Percentiles rank a stretch among this genome's conserved stretches.
Conservation (phyloP, 345 rosid species). For the Melaleuca alternifolia region DNA sequence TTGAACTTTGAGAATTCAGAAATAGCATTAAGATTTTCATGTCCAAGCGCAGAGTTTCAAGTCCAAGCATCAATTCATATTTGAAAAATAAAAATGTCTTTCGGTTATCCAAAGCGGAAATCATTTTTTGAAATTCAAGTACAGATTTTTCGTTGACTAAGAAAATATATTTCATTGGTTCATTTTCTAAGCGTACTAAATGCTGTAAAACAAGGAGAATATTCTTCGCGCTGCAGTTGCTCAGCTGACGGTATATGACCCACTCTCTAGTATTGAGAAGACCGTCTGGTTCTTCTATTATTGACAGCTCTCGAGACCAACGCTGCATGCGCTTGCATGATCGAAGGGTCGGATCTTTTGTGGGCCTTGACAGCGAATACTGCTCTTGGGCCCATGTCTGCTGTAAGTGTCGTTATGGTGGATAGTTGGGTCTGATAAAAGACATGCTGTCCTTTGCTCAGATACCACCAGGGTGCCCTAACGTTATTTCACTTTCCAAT, state of each 20-base stretch:
- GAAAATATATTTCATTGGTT: no score
- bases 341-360: background rate
- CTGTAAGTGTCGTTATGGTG: background rate
- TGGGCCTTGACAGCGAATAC: background rate
- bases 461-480: background rate
- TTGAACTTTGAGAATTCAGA: no score
- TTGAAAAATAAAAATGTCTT: no score
- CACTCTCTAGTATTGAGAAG: background rate
- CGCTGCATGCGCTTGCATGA: background rate
- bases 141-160: no score
- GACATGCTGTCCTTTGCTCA: background rate
- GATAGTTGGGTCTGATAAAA: background rate
- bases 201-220: no score
- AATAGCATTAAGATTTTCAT: no score
- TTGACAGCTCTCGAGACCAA: background rate
- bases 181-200: no score
- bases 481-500: background rate
- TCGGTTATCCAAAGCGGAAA: no score
- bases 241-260: background rate
- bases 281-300: background rate
- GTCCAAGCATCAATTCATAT: no score
- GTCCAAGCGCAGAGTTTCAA: no score
- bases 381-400: background rate
- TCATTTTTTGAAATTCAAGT: no score
- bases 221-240: background rate